phyloP scores from a whole-genome alignment of 345 rosid genomes.

The Schrenkiella parvula region DNA sequence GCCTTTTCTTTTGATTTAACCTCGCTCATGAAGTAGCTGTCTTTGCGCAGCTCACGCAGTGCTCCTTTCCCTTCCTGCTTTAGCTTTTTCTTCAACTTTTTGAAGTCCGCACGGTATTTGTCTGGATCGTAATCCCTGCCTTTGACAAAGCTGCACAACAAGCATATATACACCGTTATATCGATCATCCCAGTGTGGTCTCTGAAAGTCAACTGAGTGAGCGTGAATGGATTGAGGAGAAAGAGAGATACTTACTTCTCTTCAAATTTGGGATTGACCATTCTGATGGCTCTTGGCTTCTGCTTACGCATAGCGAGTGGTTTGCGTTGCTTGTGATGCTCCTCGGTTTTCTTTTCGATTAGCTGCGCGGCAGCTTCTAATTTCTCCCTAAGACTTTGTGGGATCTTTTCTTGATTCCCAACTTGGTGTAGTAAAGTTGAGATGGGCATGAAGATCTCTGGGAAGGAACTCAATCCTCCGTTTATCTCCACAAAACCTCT shows the following conservation, averaged over 20 bases:
- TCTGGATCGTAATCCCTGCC: conserved; percentile 97
- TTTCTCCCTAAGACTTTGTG: conserved; percentile 49
- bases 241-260: conserved; percentile 45
- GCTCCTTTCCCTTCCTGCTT: conserved; percentile 71
- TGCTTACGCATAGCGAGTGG: conserved; percentile 79
- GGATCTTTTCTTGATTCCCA: conserved; percentile 49
- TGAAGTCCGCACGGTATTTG: conserved; percentile 58
- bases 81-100: conserved; percentile 55
- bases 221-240: not conserved
- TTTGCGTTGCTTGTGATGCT: conserved; percentile 45
- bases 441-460: conserved; percentile 70
- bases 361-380: conserved; percentile 44
- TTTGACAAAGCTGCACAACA: conserved; percentile 68
- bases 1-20: conserved; percentile 65
- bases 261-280: conserved; percentile 77
- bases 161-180: conserved; percentile 12
- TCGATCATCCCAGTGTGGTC: not conserved
- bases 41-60: conserved; percentile 81
- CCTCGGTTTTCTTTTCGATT: conserved; percentile 51
- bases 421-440: conserved; percentile 49
- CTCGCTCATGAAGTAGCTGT: conserved; percentile 35
- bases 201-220: not conserved
- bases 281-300: conserved; percentile 69
- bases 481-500: conserved; percentile 53
- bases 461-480: conserved; percentile 61